These are phyloP conservation scores for Rhipidocladum racemiflorum DNA, from an alignment of 176 grass and related monocot species.

Conservation along the genomic window DNA sequence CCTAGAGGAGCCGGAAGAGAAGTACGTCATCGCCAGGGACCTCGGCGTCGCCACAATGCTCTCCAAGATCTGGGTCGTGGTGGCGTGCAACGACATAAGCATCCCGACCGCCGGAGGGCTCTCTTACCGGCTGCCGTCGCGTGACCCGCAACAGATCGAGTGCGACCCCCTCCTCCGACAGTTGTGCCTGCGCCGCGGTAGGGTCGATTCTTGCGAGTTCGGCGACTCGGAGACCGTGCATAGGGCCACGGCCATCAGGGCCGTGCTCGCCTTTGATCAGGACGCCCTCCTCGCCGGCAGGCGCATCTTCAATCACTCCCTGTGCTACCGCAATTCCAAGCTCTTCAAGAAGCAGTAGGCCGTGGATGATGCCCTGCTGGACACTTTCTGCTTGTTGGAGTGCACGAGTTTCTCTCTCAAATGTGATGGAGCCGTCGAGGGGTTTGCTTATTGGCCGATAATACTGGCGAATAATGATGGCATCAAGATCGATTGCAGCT, in stretches of 20 bases:
- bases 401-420: too few species aligned
- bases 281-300: not conserved
- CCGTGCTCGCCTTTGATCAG: not conserved
- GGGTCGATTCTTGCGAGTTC: not conserved
- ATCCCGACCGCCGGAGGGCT: not conserved
- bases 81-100: not conserved
- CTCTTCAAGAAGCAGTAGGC: not conserved
- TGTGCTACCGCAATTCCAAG: not conserved
- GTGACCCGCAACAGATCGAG: not conserved
- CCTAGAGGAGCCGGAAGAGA: not conserved
- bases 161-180: not conserved
- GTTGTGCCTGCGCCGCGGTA: conserved; percentile 1
- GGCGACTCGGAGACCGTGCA: not conserved
- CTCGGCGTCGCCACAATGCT: too few species aligned
- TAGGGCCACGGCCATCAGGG: not conserved
- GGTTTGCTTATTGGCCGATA: too few species aligned
- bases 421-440: too few species aligned
- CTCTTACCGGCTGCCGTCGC: not conserved
- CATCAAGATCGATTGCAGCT: too few species aligned
- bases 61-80: too few species aligned
- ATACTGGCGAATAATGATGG: too few species aligned
- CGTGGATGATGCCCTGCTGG: too few species aligned
- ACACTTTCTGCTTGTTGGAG: too few species aligned
- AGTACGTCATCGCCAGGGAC: too few species aligned
- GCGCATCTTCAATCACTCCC: not conserved